These are phyloP conservation scores for Alternaria atra DNA, from an alignment of 2,329 filamentous ascomycete species.

Conservation along the genomic window DNA sequence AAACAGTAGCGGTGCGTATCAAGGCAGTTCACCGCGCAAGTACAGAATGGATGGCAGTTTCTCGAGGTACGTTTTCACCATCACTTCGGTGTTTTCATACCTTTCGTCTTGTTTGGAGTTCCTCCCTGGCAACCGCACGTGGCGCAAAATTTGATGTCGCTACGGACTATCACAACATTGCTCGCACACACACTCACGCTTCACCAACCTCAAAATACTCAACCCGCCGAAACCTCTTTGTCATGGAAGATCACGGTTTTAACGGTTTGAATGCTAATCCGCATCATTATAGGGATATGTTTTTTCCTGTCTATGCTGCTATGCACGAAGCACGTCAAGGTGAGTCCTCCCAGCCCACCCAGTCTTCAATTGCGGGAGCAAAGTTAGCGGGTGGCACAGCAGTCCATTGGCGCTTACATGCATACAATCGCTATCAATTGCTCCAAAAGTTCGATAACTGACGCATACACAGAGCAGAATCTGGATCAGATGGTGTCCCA, in stretches of 20 bases:
- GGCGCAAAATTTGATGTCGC: constrained; percentile 6
- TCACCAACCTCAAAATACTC: not conserved
- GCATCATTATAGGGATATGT: not conserved
- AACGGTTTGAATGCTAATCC: not conserved
- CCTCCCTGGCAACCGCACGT: constrained; percentile 19
- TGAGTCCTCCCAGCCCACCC: not conserved
- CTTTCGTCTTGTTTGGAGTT: constrained; percentile 22
- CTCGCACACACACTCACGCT: constrained; percentile 6
- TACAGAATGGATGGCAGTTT: constrained; percentile 1
- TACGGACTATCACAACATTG: constrained; percentile 8
- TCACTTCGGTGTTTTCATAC: constrained; percentile 4
- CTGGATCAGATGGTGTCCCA: not conserved
- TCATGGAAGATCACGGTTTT: not conserved
- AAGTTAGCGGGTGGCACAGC: not conserved
- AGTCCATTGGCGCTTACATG: not conserved
- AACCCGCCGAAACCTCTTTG: not conserved
- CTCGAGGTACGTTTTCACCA: not conserved
- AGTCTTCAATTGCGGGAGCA: no score
- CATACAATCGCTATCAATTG: not conserved
- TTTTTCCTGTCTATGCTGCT: not conserved
- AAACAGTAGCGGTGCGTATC: not conserved
- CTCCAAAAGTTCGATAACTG: not conserved
- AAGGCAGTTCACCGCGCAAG: constrained; percentile 9
- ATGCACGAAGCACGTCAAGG: not conserved
- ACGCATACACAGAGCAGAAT: constrained; percentile 1